Evolutionary conservation across 129 eudicot genomes (phyloP).

Genomic region (Tagetes erecta): DNA sequence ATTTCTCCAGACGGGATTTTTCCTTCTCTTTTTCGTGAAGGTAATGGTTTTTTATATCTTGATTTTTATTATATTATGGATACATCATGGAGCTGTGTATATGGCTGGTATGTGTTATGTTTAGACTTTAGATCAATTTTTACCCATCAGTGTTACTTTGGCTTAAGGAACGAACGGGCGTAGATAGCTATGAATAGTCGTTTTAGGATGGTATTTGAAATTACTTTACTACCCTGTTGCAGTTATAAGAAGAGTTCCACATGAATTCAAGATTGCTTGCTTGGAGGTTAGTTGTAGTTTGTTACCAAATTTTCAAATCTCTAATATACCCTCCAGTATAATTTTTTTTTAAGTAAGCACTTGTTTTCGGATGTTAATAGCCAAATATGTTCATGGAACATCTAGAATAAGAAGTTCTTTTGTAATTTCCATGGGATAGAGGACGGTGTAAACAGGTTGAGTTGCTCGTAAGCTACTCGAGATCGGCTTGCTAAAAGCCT

Average conservation of each 20-base stretch:
- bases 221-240: slow-evolving; percentile 39
- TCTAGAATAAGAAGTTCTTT: background rate
- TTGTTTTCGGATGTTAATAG: no score
- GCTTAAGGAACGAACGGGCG: background rate
- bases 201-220: slow-evolving; percentile 20
- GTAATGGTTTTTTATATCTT: slow-evolving; percentile 38
- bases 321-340: background rate
- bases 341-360: no score
- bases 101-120: background rate
- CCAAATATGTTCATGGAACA: no score
- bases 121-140: background rate
- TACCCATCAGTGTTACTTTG: background rate
- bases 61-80: background rate
- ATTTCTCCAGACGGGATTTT: slow-evolving; percentile 97
- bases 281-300: slow-evolving; percentile 62
- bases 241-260: slow-evolving; percentile 99
- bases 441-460: background rate
- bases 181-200: background rate
- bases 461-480: background rate
- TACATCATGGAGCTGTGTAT: background rate
- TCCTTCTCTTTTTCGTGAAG: slow-evolving; percentile 96
- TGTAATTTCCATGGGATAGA: slow-evolving; percentile 20
- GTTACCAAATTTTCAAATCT: slow-evolving; percentile 2
- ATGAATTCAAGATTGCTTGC: slow-evolving; percentile 93
- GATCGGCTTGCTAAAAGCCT: background rate